Percentiles rank a stretch among this genome's conserved stretches.
These are phyloP conservation scores for Actinidia chinensis DNA, from an alignment of 179 eudicot genomes.

Conservation along the genomic window DNA sequence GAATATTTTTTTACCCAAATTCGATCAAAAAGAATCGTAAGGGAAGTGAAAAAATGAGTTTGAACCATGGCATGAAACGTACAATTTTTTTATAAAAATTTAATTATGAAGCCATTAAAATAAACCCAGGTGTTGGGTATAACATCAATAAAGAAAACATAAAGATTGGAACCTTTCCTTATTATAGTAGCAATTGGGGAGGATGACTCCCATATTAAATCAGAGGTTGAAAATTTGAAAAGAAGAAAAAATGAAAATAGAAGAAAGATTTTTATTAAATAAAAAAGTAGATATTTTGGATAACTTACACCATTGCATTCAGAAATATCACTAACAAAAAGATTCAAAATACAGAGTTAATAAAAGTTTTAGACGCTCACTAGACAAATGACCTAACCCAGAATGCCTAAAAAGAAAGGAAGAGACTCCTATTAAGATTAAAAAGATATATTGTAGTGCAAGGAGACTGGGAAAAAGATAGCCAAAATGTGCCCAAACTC, in stretches of 20 bases:
- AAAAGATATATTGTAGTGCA: not conserved
- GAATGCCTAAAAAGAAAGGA: not conserved
- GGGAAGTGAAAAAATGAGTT: not conserved
- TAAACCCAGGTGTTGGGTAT: not conserved
- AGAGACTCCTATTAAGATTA: not conserved
- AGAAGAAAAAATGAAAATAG: not conserved
- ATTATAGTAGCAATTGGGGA: too few species aligned
- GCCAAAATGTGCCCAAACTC: not conserved
- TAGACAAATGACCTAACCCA: not conserved
- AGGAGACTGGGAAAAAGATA: not conserved
- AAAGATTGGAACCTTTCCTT: not conserved
- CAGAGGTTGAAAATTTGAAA: not conserved
- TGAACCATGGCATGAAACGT: not conserved
- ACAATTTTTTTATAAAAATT: not conserved
- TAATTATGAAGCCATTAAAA: not conserved
- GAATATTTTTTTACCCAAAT: not conserved
- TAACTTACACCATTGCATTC: not conserved
- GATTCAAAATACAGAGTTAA: not conserved
- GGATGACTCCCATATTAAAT: not conserved
- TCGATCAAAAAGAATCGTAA: not conserved
- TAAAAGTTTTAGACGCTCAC: not conserved
- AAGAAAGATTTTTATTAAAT: not conserved
- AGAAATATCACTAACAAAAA: not conserved
- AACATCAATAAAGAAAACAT: not conserved
- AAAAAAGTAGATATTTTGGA: not conserved